Base-by-base conservation (phyloP, 1,284 basidiomycete species). In the Amylostereum chailletii region DNA sequence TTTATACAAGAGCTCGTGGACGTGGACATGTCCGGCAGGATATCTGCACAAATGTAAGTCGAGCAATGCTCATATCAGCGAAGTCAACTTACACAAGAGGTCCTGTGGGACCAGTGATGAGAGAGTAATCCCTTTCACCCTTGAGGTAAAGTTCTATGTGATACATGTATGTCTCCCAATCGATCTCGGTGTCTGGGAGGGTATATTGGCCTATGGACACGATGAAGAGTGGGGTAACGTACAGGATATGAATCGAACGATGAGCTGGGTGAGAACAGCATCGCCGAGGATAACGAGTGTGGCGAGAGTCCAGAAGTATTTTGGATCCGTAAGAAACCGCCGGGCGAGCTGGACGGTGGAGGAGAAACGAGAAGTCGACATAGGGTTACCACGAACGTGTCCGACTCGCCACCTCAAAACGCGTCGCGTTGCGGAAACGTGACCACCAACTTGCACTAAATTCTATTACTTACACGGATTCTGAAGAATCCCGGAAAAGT, bases 111-210 rank as follows among this genome's bases (percentile, higher is more conserved):
- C 95, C 95, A 51, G 77, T 74, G 52, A 99, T 86, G 50, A 76
- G 70, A n/a, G 79, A 72, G 63, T 99, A 99, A 64, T 94, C 81
- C 31, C 86, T 74, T 66, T 96, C 86, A 37, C 95, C 95, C 42
- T 81, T 76, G 42, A 88, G 61, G 66, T 90, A 94, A 45, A 89
- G 65, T 48, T 85, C 75, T 1, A 90, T 79, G 54, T 99, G 96
- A 52, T 86, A 74, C 78, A 94, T 86, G 61, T 96, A 96, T 0
- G 94, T 95, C 62, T 83, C 77, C 80, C 89, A 99, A 69, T 99
- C 96, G 60, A 99, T 99, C 68, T 99, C 95, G n/a, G 96, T 99
- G 69, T 94, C 93, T 95, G 68, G 47, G 30, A 45, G n/a, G 9
- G 5, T 31, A 9, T 11, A 34, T 19, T 19, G 19, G 19, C 19